These are phyloP conservation scores for Kurtzmaniella quercitrusa DNA, from an alignment of 1,139 yeast genomes.

Conservation along the genomic window DNA sequence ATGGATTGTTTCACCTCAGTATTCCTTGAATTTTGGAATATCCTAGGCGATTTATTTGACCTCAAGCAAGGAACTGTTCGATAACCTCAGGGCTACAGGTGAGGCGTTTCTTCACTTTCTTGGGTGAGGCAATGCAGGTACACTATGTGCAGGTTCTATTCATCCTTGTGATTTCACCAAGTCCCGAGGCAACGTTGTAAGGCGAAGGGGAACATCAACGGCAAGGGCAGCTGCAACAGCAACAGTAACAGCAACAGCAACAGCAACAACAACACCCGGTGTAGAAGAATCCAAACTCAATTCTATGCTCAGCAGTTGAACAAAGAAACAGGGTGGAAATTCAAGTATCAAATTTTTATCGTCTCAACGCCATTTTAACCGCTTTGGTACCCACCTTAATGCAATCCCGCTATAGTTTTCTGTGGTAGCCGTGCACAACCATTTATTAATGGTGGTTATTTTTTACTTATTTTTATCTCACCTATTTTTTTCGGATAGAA, in stretches of 20 bases:
- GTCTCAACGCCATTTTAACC: background rate
- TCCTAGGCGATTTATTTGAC: background rate
- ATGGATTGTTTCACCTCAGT: background rate
- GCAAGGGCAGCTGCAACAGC: too few species aligned
- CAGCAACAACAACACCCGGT: too few species aligned
- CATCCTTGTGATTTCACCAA: too few species aligned
- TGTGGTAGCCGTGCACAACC: background rate
- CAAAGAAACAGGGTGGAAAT: too few species aligned
- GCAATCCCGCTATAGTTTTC: background rate
- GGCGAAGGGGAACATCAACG: too few species aligned
- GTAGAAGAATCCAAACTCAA: too few species aligned
- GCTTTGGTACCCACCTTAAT: background rate
- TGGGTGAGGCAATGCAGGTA: conserved; percentile 7
- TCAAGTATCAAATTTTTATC: background rate
- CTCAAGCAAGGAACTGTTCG: background rate
- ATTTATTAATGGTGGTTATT: too few species aligned
- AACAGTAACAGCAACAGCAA: too few species aligned
- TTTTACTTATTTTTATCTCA: background rate
- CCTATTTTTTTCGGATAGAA: background rate
- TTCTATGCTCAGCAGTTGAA: too few species aligned
- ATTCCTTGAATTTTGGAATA: background rate
- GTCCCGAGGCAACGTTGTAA: too few species aligned
- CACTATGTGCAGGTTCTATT: conserved; percentile 4
- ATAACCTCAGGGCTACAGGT: background rate
- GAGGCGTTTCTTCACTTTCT: conserved; percentile 5